phyloP scores from a whole-genome alignment of 306 rosid species.

The Quercus berberidifolia region DNA sequence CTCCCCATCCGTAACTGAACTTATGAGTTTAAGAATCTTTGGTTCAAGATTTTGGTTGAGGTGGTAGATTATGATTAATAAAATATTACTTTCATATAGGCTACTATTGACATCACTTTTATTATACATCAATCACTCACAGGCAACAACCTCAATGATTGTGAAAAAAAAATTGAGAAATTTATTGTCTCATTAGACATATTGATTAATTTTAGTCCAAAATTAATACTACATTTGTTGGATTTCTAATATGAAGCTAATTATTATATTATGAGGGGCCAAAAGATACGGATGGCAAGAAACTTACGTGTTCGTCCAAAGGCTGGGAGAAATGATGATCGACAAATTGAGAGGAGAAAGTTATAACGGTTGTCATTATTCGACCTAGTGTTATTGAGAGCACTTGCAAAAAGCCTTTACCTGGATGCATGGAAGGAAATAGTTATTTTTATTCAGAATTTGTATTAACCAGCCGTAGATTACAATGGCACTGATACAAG shows the following conservation, averaged over 20 bases:
- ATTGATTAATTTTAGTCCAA: background rate
- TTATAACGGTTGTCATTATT: constrained; percentile 68
- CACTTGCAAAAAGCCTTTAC: constrained; percentile 83
- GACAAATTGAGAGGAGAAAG: constrained; percentile 68
- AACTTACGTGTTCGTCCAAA: constrained; percentile 85
- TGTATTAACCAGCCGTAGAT: background rate
- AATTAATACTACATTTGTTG: background rate
- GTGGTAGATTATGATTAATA: too few species aligned
- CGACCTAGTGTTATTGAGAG: constrained; percentile 94
- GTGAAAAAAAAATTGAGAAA: too few species aligned
- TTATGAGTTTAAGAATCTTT: too few species aligned
- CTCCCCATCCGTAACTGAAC: too few species aligned
- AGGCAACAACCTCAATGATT: too few species aligned
- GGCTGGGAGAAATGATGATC: constrained; percentile 95
- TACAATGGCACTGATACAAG: background rate
- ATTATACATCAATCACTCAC: too few species aligned
- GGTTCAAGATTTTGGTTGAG: too few species aligned
- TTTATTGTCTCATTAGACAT: too few species aligned
- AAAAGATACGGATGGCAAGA: constrained; percentile 88
- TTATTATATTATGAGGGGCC: constrained; percentile 54
- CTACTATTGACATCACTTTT: too few species aligned
- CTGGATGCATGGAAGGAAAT: constrained; percentile 99
- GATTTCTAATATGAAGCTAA: constrained; percentile 4
- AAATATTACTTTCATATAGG: too few species aligned
- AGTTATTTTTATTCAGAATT: constrained; percentile 33